A percentile compares a stretch with the other conserved stretches of the same genome.
Evolutionary conservation across 352 stramenopile genomes (phyloP).

Genomic region (Phytophthora constricta): DNA sequence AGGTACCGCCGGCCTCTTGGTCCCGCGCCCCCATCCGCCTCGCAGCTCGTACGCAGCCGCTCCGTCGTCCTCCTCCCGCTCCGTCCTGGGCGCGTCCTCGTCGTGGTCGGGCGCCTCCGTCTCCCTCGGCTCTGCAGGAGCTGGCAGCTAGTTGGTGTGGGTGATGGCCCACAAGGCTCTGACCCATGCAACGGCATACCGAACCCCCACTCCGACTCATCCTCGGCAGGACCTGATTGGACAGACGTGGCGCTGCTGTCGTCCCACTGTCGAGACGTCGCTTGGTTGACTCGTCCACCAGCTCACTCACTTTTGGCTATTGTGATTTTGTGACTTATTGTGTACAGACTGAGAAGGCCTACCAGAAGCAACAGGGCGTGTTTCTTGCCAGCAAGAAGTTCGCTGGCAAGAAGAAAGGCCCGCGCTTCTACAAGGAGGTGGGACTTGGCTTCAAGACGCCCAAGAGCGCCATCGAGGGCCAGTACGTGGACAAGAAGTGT

Average conservation of each 20-base stretch:
- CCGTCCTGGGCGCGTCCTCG: slow-evolving; percentile 10
- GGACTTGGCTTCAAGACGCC: slow-evolving; percentile 99
- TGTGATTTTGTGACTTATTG: too few relatives aligned
- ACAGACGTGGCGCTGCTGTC: too few relatives aligned
- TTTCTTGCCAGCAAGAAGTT: slow-evolving; percentile 98
- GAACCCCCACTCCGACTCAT: slow-evolving; percentile 47
- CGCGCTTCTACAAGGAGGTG: slow-evolving; percentile 97
- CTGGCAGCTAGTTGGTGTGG: slow-evolving; percentile 33
- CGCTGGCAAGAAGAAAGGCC: slow-evolving; percentile 93
- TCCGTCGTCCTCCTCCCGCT: background rate
- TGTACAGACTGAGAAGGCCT: slow-evolving; percentile 97
- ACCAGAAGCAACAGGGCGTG: slow-evolving; percentile 99
- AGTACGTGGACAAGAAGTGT: slow-evolving; percentile 99
- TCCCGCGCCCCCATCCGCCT: background rate
- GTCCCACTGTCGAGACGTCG: too few relatives aligned
- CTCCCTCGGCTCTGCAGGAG: background rate
- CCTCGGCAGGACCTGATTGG: slow-evolving; percentile 41
- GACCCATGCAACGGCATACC: slow-evolving; percentile 63
- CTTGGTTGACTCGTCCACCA: too few relatives aligned
- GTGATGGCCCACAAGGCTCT: slow-evolving; percentile 78
- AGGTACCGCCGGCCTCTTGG: slow-evolving; percentile 54
- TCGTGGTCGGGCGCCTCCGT: slow-evolving; percentile 11
- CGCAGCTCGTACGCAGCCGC: background rate
- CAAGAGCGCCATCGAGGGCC: slow-evolving; percentile 93
- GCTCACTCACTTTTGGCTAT: too few relatives aligned